Evolutionary conservation across 345 rosid species (phyloP).

Genomic region (Boechera retrofracta): DNA sequence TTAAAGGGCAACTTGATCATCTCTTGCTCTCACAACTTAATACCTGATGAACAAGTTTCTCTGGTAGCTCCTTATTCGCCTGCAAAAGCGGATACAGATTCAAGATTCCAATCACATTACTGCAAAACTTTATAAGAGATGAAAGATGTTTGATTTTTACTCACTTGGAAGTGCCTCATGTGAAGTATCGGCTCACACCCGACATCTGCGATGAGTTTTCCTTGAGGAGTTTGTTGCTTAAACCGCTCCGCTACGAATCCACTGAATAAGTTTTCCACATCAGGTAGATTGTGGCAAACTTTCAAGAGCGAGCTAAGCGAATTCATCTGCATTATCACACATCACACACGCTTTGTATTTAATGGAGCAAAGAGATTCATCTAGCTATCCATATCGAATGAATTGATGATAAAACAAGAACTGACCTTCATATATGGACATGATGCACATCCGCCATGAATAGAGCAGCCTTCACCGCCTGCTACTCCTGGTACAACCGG

Average conservation of each 20-base stretch:
- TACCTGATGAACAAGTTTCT: conserved; percentile 66
- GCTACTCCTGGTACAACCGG: conserved; percentile 93
- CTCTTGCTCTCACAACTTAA: conserved; percentile 40
- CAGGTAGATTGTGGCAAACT: conserved; percentile 79
- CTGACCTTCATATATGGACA: conserved; percentile 98
- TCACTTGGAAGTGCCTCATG: conserved; percentile 97
- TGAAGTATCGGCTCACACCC: conserved; percentile 97
- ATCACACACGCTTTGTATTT: conserved; percentile 24
- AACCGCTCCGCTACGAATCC: conserved; percentile 74
- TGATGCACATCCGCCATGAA: conserved; percentile 97
- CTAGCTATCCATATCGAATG: not conserved
- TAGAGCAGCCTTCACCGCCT: conserved; percentile 92
- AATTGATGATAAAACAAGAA: not conserved
- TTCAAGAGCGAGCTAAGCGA: conserved; percentile 75
- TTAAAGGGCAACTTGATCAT: conserved; percentile 17
- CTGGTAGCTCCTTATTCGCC: conserved; percentile 78
- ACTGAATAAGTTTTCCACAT: conserved; percentile 48
- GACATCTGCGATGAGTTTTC: conserved; percentile 93
- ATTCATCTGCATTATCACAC: conserved; percentile 76
- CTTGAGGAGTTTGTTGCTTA: conserved; percentile 64
- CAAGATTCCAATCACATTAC: not conserved
- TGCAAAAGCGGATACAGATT: conserved; percentile 39
- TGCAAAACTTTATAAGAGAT: not conserved
- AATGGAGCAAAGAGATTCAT: not conserved
- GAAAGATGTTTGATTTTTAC: not conserved